These are phyloP conservation scores for Russula foetens DNA, from an alignment of 768 basidiomycete species.

Conservation along the genomic window DNA sequence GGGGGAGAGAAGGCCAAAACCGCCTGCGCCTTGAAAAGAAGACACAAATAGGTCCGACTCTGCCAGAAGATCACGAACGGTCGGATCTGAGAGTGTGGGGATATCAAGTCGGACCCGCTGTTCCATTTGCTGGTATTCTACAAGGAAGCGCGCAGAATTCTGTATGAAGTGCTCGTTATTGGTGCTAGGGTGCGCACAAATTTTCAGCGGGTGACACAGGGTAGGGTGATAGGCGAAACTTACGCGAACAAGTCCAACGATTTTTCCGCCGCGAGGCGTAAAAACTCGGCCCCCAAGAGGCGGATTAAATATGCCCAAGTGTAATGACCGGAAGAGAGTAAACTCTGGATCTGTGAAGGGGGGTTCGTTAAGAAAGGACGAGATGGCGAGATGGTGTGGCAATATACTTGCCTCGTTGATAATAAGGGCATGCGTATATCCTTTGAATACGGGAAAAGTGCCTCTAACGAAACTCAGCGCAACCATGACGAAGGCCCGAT, in stretches of 20 bases:
- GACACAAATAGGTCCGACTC: slow-evolving; percentile 81
- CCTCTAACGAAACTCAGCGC: slow-evolving; percentile 62
- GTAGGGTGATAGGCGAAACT: slow-evolving; percentile 26
- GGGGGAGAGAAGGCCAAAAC: slow-evolving; percentile 74
- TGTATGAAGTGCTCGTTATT: slow-evolving; percentile 69
- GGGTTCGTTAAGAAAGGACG: background rate
- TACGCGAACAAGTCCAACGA: slow-evolving; percentile 67
- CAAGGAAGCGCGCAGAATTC: slow-evolving; percentile 60
- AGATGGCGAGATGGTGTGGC: background rate
- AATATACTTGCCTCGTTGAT: slow-evolving; percentile 73
- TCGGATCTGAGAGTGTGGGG: slow-evolving; percentile 68
- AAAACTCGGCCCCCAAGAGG: slow-evolving; percentile 53
- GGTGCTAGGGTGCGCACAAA: slow-evolving; percentile 34
- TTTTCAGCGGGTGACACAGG: background rate
- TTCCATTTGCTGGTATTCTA: slow-evolving; percentile 74
- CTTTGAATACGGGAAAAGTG: slow-evolving; percentile 72
- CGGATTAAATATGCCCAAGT: slow-evolving; percentile 57
- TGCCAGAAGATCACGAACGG: slow-evolving; percentile 68
- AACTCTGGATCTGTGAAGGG: slow-evolving; percentile 50
- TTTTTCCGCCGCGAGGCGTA: slow-evolving; percentile 55
- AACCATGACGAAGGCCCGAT: slow-evolving; percentile 65
- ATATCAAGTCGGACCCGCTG: slow-evolving; percentile 71
- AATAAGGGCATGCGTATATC: slow-evolving; percentile 80
- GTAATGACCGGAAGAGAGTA: slow-evolving; percentile 65
- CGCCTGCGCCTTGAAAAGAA: slow-evolving; percentile 64